A percentile compares a stretch with the other conserved stretches of the same genome.
Conservation (phyloP, 1,284 basidiomycete genomes). For the Pseudomicrostroma phylloplanum region DNA sequence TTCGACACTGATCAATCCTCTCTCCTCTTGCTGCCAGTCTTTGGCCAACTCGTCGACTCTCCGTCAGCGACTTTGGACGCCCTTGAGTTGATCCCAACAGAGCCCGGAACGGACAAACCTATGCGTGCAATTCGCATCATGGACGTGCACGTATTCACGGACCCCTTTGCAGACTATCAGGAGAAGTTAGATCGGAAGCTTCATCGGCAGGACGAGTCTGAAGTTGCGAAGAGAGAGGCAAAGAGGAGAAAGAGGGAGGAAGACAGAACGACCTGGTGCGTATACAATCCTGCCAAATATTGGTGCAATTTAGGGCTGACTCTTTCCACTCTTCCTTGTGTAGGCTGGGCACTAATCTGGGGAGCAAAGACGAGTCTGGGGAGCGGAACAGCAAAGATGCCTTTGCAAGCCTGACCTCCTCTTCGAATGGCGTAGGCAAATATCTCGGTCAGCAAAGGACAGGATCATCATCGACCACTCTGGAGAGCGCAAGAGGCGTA, state of each 20-base stretch:
- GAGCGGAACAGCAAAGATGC: too few species aligned
- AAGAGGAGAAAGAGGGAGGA: constrained; percentile 37
- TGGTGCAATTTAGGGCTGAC: too few species aligned
- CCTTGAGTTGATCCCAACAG: constrained; percentile 72
- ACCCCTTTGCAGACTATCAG: constrained; percentile 41
- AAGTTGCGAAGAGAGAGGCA: constrained; percentile 24
- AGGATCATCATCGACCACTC: not conserved
- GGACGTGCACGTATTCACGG: constrained; percentile 30
- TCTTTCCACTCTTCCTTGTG: not conserved
- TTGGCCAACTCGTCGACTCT: constrained; percentile 73
- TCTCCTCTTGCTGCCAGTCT: constrained; percentile 56
- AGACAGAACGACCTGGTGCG: constrained; percentile 43
- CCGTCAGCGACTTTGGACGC: constrained; percentile 63
- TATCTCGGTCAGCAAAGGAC: not conserved
- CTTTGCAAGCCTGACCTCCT: too few species aligned
- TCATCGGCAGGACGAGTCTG: constrained; percentile 24
- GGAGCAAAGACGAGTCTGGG: not conserved
- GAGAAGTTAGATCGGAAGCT: constrained; percentile 19
- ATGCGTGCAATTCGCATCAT: constrained; percentile 64
- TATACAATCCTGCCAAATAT: not conserved
- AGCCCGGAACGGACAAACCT: constrained; percentile 78
- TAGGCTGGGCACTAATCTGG: not conserved
- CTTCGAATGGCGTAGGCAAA: not conserved
- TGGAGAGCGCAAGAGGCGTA: not conserved
- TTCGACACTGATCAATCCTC: too few species aligned